Evolutionary conservation across 2,329 filamentous ascomycete genomes (phyloP).

Genomic region (Clarireedia sp.): DNA sequence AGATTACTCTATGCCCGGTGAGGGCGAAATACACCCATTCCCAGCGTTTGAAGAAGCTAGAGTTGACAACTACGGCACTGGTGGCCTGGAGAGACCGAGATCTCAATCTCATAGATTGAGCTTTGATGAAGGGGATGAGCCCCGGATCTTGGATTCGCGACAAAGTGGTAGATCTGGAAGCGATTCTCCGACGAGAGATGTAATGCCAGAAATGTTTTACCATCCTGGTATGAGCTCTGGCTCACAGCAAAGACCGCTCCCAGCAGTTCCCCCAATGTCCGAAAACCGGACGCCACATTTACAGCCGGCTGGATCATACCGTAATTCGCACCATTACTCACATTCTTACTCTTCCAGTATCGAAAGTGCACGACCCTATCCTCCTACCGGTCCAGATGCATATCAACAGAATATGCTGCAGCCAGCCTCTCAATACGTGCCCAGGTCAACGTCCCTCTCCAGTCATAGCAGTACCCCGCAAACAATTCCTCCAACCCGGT

Average conservation of each 20-base stretch:
- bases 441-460: constrained; percentile 73
- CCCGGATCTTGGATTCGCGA: constrained; percentile 42
- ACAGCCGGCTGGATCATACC: constrained; percentile 52
- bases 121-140: constrained; percentile 89
- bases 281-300: constrained; percentile 39
- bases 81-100: constrained; percentile 71
- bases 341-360: constrained; percentile 40
- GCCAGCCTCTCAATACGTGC: constrained; percentile 38
- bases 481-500: constrained; percentile 74
- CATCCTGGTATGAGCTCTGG: constrained; percentile 67
- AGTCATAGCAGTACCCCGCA: constrained; percentile 75
- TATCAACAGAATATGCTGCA: constrained; percentile 38
- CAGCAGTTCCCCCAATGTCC: constrained; percentile 46
- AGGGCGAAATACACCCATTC: constrained; percentile 50
- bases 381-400: constrained; percentile 24
- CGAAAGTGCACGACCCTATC: constrained; percentile 30
- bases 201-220: constrained; percentile 87
- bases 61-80: constrained; percentile 85
- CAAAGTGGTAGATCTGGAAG: constrained; percentile 39
- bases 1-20: constrained; percentile 36
- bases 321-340: constrained; percentile 37
- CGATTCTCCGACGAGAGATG: constrained; percentile 61
- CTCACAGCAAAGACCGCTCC: constrained; percentile 58
- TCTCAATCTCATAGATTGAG: constrained; percentile 68
- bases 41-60: constrained; percentile 36